A percentile compares a stretch with the other conserved stretches of the same genome.
Conservation (phyloP, 345 rosid species). For the Eutrema japonicum region DNA sequence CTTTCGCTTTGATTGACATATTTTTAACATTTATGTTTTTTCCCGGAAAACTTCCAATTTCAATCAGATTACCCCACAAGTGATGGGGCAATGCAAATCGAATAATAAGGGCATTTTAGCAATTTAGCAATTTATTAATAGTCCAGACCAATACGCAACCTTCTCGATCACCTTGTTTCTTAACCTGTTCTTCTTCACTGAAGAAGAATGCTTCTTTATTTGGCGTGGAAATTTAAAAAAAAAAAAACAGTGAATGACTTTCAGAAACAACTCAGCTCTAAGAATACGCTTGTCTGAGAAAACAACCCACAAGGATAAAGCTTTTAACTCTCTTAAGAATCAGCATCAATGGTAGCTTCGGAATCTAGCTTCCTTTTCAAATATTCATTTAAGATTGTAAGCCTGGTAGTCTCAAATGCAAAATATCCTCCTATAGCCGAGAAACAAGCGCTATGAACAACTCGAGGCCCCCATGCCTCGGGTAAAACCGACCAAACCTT, state of each 20-base stretch:
- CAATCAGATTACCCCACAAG: background rate
- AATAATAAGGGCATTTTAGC: conserved; percentile 24
- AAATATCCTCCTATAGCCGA: conserved; percentile 88
- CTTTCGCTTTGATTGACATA: conserved; percentile 8
- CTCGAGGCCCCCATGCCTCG: conserved; percentile 89
- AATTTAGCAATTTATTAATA: background rate
- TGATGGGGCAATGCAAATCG: background rate
- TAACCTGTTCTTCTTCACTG: conserved; percentile 8
- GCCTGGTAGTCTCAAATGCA: conserved; percentile 95
- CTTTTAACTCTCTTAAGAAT: conserved; percentile 26
- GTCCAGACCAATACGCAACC: conserved; percentile 34
- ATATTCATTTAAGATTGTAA: conserved; percentile 68
- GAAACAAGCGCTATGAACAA: conserved; percentile 92
- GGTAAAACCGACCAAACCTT: conserved; percentile 85
- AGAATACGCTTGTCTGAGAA: background rate
- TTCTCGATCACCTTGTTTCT: background rate
- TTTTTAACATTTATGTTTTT: background rate
- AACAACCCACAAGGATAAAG: background rate
- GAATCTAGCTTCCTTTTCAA: conserved; percentile 63
- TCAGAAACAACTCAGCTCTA: conserved; percentile 4
- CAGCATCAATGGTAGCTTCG: conserved; percentile 30
- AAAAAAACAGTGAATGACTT: background rate
- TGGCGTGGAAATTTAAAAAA: background rate
- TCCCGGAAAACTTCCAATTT: conserved; percentile 25
- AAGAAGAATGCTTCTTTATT: background rate